phyloP scores from a whole-genome alignment of 2,329 filamentous ascomycete species.

The Sphaerulina vaccinii region DNA sequence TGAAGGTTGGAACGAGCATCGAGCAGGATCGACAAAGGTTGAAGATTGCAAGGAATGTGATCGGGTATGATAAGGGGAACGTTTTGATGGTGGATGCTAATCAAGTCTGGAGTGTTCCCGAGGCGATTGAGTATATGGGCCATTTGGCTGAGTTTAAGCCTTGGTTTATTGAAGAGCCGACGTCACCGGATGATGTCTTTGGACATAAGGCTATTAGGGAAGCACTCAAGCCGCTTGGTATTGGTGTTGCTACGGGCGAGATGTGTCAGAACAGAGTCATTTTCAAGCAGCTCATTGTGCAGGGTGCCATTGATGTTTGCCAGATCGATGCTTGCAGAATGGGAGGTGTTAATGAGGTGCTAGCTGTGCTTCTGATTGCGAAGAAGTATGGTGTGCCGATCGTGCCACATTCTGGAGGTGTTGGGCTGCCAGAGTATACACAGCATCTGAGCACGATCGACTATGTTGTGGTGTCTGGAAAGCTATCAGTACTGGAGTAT shows the following conservation, averaged over 20 bases:
- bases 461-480: constrained; percentile 81
- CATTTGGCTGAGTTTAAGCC: constrained; percentile 78
- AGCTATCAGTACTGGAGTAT: constrained; percentile 76
- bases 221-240: constrained; percentile 69
- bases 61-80: constrained; percentile 79
- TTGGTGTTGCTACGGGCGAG: constrained; percentile 87
- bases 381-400: constrained; percentile 76
- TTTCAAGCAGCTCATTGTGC: constrained; percentile 85
- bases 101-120: constrained; percentile 84
- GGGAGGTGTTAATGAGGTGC: constrained; percentile 86
- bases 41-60: constrained; percentile 71
- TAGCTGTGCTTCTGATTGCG: constrained; percentile 85
- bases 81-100: constrained; percentile 92
- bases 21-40: constrained; percentile 71
- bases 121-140: constrained; percentile 85
- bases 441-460: constrained; percentile 91
- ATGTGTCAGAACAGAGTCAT: constrained; percentile 95
- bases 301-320: constrained; percentile 79
- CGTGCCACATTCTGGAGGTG: constrained; percentile 85
- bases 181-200: constrained; percentile 82
- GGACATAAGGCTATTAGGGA: constrained; percentile 83
- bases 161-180: constrained; percentile 87
- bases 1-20: constrained; percentile 78
- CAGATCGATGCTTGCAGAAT: constrained; percentile 89
- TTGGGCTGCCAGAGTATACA: constrained; percentile 89